Base-by-base conservation (phyloP, 768 basidiomycete species). In the Pleurotus eryngii region DNA sequence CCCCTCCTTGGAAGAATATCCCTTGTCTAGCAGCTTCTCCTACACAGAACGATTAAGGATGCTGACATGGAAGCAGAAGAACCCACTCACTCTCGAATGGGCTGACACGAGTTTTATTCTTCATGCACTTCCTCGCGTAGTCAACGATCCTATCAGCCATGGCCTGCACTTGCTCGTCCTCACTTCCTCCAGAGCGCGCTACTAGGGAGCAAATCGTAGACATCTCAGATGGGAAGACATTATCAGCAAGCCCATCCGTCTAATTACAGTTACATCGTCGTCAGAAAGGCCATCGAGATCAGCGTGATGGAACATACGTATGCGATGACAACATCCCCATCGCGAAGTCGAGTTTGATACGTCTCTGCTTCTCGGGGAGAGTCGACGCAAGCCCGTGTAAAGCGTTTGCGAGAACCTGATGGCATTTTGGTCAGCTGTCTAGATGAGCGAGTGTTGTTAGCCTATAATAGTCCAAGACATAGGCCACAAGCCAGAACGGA, bases 91-190 rank as follows among this genome's bases (percentile, higher is more conserved):
- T 80, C 70, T 90, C 84, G 62, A 92, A 93, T 1, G 91, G 91
- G 68, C 86, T 89, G 27, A 81, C 76, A 62, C 85, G 74, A 55
- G 72, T 77, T 59, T 78, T 81, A 65, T 82, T 85, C 59, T 71
- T 73, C 91, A 93, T 92, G 66, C 87, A 90, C 24, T 74, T 69
- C 58, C 76, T 77, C 2, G 91, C 81, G 63, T 89, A 87, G 35
- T 86, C 79, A 2, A 92, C 83, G 49, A 91, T 74, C 18, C 84
- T 80, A 63, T 91, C 84, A 5, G 91, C 87, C 68, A 93, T 86
- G 12, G 72, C 71, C 65, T 91, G 85, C 2, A 84, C 87, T 64
- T 84, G 83, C 30, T 75, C 69, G 38, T 81, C 81, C 60, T 90
- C 89, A 1, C 82, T 64, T 3, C 76, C 78, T 12, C 78, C 79